These are phyloP conservation scores for Crepidotus sp. DNA, from an alignment of 1,284 basidiomycete species.

Conservation along the genomic window DNA sequence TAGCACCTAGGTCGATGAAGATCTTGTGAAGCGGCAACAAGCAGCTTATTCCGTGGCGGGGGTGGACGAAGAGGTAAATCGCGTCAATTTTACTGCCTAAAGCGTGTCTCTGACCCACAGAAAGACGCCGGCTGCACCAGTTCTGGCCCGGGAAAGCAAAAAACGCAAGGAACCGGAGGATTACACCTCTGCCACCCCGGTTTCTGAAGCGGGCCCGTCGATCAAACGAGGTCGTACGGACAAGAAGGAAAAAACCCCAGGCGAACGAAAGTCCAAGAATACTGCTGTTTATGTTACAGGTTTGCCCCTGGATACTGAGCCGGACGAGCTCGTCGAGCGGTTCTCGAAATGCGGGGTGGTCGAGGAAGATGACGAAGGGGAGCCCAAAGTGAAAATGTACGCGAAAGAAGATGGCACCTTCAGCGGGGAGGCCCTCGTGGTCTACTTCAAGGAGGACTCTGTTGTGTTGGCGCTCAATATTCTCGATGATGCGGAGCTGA, in stretches of 20 bases:
- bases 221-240: conserved; percentile 59
- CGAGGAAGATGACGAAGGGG: conserved; percentile 82
- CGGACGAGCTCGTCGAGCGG: conserved; percentile 68
- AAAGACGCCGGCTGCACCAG: conserved; percentile 77
- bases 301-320: conserved; percentile 72
- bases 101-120: conserved; percentile 16
- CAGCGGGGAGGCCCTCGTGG: conserved; percentile 91
- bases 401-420: conserved; percentile 83
- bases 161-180: conserved; percentile 76
- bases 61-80: conserved; percentile 77
- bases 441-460: conserved; percentile 96
- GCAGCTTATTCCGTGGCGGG: conserved; percentile 86
- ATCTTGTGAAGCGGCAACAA: conserved; percentile 78
- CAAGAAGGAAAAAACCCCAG: conserved; percentile 35
- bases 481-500: conserved; percentile 87
- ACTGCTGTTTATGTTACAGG: conserved; percentile 90
- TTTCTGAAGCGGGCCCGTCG: conserved; percentile 36
- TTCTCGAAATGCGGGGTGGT: conserved; percentile 91
- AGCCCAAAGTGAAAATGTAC: conserved; percentile 91
- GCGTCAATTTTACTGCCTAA: conserved; percentile 19
- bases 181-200: conserved; percentile 53
- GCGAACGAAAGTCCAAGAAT: conserved; percentile 67
- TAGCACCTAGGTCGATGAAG: conserved; percentile 61
- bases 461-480: conserved; percentile 81
- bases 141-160: conserved; percentile 70